These are phyloP conservation scores for Jasminum sambac DNA, from an alignment of 257 asterid genomes.

Conservation along the genomic window DNA sequence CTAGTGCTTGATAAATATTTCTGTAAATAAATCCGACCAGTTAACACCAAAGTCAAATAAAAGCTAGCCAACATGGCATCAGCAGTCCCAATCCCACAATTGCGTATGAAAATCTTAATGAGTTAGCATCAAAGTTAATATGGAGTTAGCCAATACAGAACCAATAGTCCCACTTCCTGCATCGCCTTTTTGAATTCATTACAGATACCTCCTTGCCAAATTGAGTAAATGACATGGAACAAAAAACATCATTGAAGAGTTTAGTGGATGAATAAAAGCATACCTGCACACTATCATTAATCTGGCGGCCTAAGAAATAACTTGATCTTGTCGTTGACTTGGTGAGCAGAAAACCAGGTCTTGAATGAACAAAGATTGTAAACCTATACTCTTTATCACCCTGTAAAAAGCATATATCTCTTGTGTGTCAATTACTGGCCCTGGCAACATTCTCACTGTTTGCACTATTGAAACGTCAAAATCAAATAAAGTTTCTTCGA, in stretches of 20 bases:
- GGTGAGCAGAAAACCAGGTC: conserved; percentile 89
- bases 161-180: too few relatives aligned
- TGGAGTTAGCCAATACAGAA: too few relatives aligned
- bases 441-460: not conserved
- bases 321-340: conserved; percentile 72
- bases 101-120: too few relatives aligned
- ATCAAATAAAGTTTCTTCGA: not conserved
- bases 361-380: conserved; percentile 84
- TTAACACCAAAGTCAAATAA: conserved; percentile 6
- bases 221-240: conserved; percentile 2
- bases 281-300: conserved; percentile 91
- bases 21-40: conserved; percentile 23
- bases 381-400: conserved; percentile 73
- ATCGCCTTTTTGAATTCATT: not conserved
- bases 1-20: conserved; percentile 39
- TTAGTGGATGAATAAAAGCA: conserved; percentile 23
- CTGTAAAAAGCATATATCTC: conserved; percentile 46
- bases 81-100: too few relatives aligned
- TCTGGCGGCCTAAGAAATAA: conserved; percentile 77
- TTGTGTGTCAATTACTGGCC: conserved; percentile 1
- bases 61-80: conserved; percentile 7
- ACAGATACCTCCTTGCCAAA: not conserved
- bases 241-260: not conserved
- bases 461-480: conserved; percentile 9
- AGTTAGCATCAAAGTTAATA: too few relatives aligned